phyloP scores from a whole-genome alignment of 371 early-diverging fungal genomes.

The Mortierella sp. region DNA sequence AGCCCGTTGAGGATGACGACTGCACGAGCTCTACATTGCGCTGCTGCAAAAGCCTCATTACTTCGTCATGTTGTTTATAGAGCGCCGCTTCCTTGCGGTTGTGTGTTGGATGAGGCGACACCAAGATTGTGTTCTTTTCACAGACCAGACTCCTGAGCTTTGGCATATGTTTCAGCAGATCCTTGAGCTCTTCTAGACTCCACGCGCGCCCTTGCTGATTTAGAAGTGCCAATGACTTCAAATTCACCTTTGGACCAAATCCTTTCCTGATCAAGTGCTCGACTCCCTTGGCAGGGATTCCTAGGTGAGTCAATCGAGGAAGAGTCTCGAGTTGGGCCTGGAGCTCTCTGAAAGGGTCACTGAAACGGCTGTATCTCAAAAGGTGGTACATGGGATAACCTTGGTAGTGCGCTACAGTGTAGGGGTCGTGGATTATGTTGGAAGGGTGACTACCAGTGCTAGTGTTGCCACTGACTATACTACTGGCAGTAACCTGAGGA shows the following conservation, averaged over 20 bases:
- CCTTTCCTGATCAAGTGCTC: conserved; percentile 42
- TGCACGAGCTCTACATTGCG: conserved; percentile 34
- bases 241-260: conserved; percentile 34
- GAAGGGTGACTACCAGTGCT: conserved; percentile 4
- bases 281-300: conserved; percentile 42
- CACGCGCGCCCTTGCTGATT: conserved; percentile 48
- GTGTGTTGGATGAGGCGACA: neutral
- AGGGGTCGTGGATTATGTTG: conserved; percentile 35
- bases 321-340: conserved; percentile 34
- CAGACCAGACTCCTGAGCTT: conserved; percentile 23
- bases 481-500: neutral
- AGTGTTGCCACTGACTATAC: neutral
- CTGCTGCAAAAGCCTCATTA: conserved; percentile 17
- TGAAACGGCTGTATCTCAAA: conserved; percentile 29
- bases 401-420: conserved; percentile 36
- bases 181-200: conserved; percentile 25
- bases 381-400: conserved; percentile 54
- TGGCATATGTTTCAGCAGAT: conserved; percentile 37
- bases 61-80: conserved; percentile 14
- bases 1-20: conserved; percentile 16
- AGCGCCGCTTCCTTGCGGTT: neutral
- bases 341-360: conserved; percentile 37
- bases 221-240: conserved; percentile 34
- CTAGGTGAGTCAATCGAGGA: conserved; percentile 40
- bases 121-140: conserved; percentile 42